phyloP scores from a whole-genome alignment of 2,329 filamentous ascomycete species.

The Ramularia collo-cygni region DNA sequence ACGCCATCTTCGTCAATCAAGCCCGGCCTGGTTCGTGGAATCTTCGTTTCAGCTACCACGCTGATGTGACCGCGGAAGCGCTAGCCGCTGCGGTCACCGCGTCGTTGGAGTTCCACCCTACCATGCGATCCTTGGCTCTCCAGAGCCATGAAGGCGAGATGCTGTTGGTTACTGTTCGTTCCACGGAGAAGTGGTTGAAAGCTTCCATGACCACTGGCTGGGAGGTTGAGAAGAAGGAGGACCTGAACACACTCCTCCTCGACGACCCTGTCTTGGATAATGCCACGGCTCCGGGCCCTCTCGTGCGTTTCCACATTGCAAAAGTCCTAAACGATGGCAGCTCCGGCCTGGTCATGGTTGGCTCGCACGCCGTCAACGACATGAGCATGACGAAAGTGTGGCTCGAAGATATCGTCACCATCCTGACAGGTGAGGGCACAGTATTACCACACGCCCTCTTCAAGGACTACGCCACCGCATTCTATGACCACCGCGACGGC shows the following conservation, averaged over 20 bases:
- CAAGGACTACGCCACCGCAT: conserved; percentile 29
- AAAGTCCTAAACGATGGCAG: conserved; percentile 21
- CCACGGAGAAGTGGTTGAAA: conserved; percentile 22
- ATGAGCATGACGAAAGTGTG: conserved; percentile 31
- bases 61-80: conserved; percentile 14
- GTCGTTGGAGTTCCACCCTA: conserved; percentile 25
- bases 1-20: conserved; percentile 27
- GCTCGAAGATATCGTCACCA: conserved; percentile 26
- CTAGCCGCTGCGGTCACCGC: conserved; percentile 24
- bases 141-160: conserved; percentile 21
- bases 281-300: conserved; percentile 24
- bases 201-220: conserved; percentile 25
- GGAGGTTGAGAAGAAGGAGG: conserved; percentile 25
- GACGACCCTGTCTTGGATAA: conserved; percentile 25
- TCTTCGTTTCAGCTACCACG: conserved; percentile 27
- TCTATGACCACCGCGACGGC: conserved; percentile 24
- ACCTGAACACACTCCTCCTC: conserved; percentile 23
- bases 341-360: conserved; percentile 26
- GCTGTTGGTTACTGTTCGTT: conserved; percentile 24
- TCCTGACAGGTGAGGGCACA: conserved; percentile 22
- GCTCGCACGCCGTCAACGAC: conserved; percentile 27
- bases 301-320: conserved; percentile 26
- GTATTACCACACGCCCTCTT: conserved; percentile 25
- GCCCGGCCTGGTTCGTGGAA: conserved; percentile 28
- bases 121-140: conserved; percentile 25